Evolutionary conservation across 1,284 basidiomycete genomes (phyloP).

Genomic region (Tylopilus sp.): DNA sequence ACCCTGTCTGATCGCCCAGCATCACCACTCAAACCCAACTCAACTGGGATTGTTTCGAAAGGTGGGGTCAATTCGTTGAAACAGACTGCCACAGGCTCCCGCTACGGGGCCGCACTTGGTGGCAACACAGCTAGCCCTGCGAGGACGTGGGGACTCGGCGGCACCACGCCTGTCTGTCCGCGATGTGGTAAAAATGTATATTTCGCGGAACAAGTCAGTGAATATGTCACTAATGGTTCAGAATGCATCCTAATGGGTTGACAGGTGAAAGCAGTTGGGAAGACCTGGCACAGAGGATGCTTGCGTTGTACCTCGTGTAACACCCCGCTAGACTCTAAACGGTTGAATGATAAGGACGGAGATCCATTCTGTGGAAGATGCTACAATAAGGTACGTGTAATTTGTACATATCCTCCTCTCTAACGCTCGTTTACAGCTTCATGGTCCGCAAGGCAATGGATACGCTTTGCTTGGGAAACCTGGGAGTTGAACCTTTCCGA

Average conservation of each 20-base stretch:
- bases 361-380: constrained; percentile 66
- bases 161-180: constrained; percentile 49
- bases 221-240: not conserved
- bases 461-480: constrained; percentile 71
- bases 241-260: constrained; percentile 11
- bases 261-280: constrained; percentile 69
- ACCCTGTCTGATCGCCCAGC: constrained; percentile 15
- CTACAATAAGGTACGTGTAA: constrained; percentile 59
- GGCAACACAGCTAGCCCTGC: constrained; percentile 32
- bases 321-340: constrained; percentile 60
- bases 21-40: constrained; percentile 25
- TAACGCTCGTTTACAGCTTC: constrained; percentile 40
- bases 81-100: constrained; percentile 45
- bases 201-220: constrained; percentile 57
- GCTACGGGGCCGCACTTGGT: constrained; percentile 47
- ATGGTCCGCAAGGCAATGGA: constrained; percentile 69
- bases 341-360: constrained; percentile 69
- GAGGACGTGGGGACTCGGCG: constrained; percentile 40
- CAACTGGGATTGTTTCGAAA: constrained; percentile 22
- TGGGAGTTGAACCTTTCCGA: constrained; percentile 33
- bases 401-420: not conserved
- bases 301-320: constrained; percentile 67
- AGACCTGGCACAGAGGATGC: constrained; percentile 75
- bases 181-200: constrained; percentile 58
- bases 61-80: constrained; percentile 32